Evolutionary conservation across 768 basidiomycete genomes (phyloP).

Genomic region (Tephrocybe sp.): DNA sequence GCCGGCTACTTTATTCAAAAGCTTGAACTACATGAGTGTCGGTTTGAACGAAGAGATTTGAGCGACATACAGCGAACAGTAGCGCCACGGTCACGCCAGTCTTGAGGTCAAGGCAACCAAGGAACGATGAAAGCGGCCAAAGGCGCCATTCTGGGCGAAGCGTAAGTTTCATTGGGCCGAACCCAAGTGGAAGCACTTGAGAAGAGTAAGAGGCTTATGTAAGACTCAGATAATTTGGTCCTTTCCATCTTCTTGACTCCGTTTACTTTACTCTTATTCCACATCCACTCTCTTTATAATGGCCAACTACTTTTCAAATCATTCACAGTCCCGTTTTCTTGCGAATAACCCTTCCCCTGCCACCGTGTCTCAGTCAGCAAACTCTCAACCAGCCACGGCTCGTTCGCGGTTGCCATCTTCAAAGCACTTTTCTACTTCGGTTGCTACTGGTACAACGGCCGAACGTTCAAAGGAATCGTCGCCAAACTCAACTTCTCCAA

Average conservation of each 20-base stretch:
- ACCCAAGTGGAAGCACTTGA: constrained; percentile 2
- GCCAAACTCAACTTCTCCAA: constrained; percentile 31
- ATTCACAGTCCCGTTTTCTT: constrained; percentile 71
- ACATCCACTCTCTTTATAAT: constrained; percentile 31
- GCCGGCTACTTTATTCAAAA: constrained; percentile 97
- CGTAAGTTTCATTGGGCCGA: constrained; percentile 65
- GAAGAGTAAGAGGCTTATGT: constrained; percentile 11
- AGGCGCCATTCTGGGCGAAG: constrained; percentile 83
- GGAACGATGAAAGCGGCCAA: constrained; percentile 80
- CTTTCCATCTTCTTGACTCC: neutral
- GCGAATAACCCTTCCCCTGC: constrained; percentile 42
- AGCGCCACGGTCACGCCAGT: constrained; percentile 87
- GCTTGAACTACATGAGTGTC: constrained; percentile 35
- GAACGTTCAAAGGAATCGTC: constrained; percentile 48
- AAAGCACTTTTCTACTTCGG: constrained; percentile 66
- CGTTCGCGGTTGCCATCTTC: constrained; percentile 58
- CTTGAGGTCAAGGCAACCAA: constrained; percentile 90
- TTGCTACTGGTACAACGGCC: constrained; percentile 44
- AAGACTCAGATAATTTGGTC: constrained; percentile 13
- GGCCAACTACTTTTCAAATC: constrained; percentile 84
- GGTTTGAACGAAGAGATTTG: neutral
- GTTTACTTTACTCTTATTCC: constrained; percentile 9
- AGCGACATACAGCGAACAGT: constrained; percentile 76
- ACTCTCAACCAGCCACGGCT: constrained; percentile 21
- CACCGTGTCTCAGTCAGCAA: constrained; percentile 21